Percentiles rank a stretch among this genome's conserved stretches.
phyloP scores from a whole-genome alignment of 169 alveolate species.

The Pseudocohnilembus persalinus region DNA sequence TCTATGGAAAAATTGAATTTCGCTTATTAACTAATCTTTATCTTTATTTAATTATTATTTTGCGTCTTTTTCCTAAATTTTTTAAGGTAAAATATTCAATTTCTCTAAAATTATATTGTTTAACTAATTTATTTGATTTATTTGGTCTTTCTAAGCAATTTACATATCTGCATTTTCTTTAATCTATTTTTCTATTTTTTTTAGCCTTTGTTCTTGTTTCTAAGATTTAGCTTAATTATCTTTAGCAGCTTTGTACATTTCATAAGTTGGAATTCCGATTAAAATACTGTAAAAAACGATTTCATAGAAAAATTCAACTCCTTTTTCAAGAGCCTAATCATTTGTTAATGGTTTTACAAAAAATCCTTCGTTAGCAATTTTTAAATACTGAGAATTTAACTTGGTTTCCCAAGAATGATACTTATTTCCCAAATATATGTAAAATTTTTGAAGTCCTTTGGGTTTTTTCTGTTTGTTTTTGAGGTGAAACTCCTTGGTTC shows the following conservation, averaged over 20 bases:
- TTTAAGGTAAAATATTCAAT: neutral
- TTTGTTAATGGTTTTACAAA: neutral
- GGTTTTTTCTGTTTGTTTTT: neutral
- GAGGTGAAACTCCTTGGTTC: neutral
- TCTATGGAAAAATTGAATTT: too few relatives aligned
- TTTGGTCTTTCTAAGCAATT: neutral
- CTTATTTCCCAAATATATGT: neutral
- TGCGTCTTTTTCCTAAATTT: neutral
- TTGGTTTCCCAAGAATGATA: neutral
- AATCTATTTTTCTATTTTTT: neutral
- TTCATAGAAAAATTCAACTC: neutral
- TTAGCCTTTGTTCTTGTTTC: neutral
- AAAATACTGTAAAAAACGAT: too few relatives aligned
- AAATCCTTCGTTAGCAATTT: neutral
- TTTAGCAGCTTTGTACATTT: neutral
- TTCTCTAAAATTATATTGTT: neutral
- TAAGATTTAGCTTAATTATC: neutral
- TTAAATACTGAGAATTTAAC: neutral
- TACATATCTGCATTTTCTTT: neutral
- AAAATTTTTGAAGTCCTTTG: neutral
- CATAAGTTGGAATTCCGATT: neutral
- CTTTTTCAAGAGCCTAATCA: neutral
- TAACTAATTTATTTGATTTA: too few relatives aligned
- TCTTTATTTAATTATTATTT: too few relatives aligned
- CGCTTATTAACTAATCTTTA: neutral